Conservation (phyloP, 2,329 filamentous ascomycete genomes). For the Aureobasidium sp. region DNA sequence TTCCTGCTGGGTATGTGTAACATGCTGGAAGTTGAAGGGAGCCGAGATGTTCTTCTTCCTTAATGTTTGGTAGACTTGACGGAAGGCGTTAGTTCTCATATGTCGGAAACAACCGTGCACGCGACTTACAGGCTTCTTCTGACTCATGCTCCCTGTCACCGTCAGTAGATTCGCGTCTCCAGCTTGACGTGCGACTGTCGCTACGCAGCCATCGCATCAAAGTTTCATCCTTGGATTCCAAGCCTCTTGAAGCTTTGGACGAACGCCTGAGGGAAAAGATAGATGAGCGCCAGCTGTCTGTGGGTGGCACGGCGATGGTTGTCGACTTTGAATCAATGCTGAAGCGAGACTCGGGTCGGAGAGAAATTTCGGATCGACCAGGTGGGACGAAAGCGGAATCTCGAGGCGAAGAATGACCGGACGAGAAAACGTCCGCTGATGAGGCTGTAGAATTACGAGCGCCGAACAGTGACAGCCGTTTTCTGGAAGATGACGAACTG, state of each 20-base stretch:
- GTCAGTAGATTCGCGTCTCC: background rate
- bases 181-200: background rate
- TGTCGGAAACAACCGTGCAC: constrained; percentile 3
- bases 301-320: background rate
- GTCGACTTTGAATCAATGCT: constrained; percentile 11
- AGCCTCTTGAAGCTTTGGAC: background rate
- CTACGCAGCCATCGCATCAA: constrained; percentile 17
- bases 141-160: constrained; percentile 3
- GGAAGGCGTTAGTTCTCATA: constrained; percentile 5
- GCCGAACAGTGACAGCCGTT: constrained; percentile 13
- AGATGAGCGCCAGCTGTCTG: constrained; percentile 13
- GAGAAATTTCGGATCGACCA: background rate
- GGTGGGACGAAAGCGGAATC: constrained; percentile 1
- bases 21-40: constrained; percentile 58
- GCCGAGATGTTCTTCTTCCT: constrained; percentile 49
- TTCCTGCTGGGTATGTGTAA: constrained; percentile 51
- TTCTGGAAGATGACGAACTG: constrained; percentile 4
- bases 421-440: constrained; percentile 8
- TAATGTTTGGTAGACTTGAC: constrained; percentile 19
- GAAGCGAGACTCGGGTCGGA: constrained; percentile 10
- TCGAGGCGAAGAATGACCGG: constrained; percentile 1
- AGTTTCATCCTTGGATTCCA: constrained; percentile 14
- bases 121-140: constrained; percentile 11
- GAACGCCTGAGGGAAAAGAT: constrained; percentile 14
- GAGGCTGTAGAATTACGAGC: constrained; percentile 3